A percentile compares a stretch with the other conserved stretches of the same genome.
These are phyloP conservation scores for Brasenia schreberi DNA, from an alignment of 164 flowering plant species.

Conservation along the genomic window DNA sequence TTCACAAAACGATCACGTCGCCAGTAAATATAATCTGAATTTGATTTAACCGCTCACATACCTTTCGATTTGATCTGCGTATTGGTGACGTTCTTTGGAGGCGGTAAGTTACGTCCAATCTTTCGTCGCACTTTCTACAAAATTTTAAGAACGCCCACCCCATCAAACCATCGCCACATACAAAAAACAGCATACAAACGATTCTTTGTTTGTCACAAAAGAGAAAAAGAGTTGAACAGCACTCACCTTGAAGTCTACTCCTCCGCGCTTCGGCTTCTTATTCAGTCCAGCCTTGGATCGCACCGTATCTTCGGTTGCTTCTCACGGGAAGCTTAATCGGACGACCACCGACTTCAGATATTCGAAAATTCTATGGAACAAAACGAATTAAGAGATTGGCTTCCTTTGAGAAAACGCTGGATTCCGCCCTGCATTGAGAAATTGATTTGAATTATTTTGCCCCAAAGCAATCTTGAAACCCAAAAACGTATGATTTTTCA, in stretches of 20 bases:
- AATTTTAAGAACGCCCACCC: not conserved
- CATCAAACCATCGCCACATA: not conserved
- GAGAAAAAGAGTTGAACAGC: not conserved
- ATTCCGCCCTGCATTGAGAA: not conserved
- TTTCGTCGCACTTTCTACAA: constrained; percentile 79
- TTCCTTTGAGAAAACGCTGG: too few relatives aligned
- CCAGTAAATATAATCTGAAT: too few relatives aligned
- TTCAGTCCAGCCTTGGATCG: constrained; percentile 10
- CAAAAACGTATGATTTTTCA: too few relatives aligned
- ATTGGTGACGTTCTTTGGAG: constrained; percentile 73
- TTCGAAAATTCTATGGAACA: too few relatives aligned
- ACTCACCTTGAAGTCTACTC: constrained; percentile 59
- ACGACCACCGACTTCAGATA: not conserved
- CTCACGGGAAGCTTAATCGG: not conserved
- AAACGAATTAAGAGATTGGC: too few relatives aligned
- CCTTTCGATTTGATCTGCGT: constrained; percentile 82
- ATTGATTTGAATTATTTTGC: not conserved
- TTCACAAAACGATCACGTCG: not conserved
- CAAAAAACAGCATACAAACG: not conserved
- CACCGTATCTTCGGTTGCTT: constrained; percentile 4
- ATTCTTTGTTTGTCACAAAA: too few relatives aligned
- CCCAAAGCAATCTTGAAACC: not conserved
- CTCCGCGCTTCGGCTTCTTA: constrained; percentile 38
- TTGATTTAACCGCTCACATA: constrained; percentile 4
- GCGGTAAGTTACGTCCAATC: constrained; percentile 87